Percentiles rank a stretch among this genome's conserved stretches.
phyloP scores from a whole-genome alignment of 768 basidiomycete species.

The Rubroboletus satanas region DNA sequence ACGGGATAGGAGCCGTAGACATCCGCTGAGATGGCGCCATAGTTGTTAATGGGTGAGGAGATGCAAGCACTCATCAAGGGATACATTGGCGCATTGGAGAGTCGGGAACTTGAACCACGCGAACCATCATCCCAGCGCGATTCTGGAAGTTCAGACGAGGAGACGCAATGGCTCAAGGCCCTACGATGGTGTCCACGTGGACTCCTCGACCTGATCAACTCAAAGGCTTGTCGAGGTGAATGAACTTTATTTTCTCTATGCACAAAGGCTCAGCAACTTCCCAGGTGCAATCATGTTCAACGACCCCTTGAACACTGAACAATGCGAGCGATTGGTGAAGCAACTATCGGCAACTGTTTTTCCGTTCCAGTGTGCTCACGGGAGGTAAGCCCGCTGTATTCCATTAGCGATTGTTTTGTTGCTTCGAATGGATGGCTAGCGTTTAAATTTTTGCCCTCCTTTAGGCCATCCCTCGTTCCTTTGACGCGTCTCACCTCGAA shows the following conservation, averaged over 20 bases:
- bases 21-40: conserved; percentile 12
- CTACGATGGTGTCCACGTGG: conserved; percentile 80
- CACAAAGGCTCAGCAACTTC: conserved; percentile 2
- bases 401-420: background rate
- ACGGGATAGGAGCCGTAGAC: background rate
- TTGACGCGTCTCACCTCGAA: conserved; percentile 32
- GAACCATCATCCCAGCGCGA: conserved; percentile 15
- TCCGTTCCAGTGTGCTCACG: conserved; percentile 97
- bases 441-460: background rate
- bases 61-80: conserved; percentile 73
- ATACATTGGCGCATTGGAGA: conserved; percentile 60
- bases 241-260: conserved; percentile 1
- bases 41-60: conserved; percentile 68
- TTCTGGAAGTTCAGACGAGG: conserved; percentile 14
- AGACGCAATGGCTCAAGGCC: conserved; percentile 58
- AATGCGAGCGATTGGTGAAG: conserved; percentile 66
- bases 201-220: conserved; percentile 83
- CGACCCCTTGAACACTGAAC: conserved; percentile 61
- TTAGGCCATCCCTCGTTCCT: conserved; percentile 55
- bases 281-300: conserved; percentile 98
- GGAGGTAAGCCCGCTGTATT: conserved; percentile 48
- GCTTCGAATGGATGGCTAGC: background rate
- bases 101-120: conserved; percentile 34
- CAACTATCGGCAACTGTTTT: conserved; percentile 69
- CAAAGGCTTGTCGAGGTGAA: conserved; percentile 92